These are phyloP conservation scores for Diaporthe eres DNA, from an alignment of 2,329 filamentous ascomycete species.

Conservation along the genomic window DNA sequence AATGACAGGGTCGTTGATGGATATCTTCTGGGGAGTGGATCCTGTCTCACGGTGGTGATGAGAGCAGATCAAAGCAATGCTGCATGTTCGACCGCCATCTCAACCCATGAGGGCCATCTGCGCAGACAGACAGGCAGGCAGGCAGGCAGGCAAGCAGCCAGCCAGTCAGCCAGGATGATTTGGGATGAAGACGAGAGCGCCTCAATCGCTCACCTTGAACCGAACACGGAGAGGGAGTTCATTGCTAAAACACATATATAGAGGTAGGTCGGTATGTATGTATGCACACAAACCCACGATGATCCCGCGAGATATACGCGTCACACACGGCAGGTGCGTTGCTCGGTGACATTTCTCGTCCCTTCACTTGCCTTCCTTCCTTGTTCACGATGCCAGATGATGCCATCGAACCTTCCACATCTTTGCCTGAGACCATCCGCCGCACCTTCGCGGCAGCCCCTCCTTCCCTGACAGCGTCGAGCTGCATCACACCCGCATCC, in stretches of 20 bases:
- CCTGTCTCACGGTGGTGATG: slow-evolving; percentile 1
- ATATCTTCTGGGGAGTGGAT: background rate
- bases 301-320: background rate
- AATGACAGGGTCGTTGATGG: slow-evolving; percentile 24
- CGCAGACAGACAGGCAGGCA: background rate
- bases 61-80: background rate
- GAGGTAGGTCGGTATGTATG: background rate
- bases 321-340: slow-evolving; percentile 20
- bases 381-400: background rate
- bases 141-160: background rate
- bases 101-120: background rate
- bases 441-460: background rate
- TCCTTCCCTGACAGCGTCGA: slow-evolving; percentile 3
- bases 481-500: background rate
- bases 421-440: background rate
- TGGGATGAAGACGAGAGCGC: background rate
- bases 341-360: background rate
- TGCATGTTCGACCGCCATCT: background rate
- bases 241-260: background rate
- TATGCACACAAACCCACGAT: slow-evolving; percentile 12
- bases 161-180: background rate
- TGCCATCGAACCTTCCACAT: slow-evolving; percentile 18
- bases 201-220: background rate
- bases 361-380: background rate
- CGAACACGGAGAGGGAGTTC: background rate